Evolutionary conservation across 2,329 filamentous ascomycete species (phyloP).

Genomic region (Elsinoe perseae): DNA sequence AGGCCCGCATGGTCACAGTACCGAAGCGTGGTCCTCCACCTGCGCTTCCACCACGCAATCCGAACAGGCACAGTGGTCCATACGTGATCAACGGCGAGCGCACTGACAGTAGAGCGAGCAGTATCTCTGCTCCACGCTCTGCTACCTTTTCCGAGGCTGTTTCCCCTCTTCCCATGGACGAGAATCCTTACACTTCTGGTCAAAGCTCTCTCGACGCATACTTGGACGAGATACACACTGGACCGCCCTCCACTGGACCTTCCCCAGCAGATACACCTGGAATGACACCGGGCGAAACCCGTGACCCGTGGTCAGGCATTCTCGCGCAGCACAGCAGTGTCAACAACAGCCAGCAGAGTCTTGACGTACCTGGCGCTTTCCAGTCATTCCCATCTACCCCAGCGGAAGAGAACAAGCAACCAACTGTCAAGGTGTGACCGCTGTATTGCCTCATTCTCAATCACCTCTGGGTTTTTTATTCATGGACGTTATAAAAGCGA

Average conservation of each 20-base stretch:
- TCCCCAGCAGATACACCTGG: neutral
- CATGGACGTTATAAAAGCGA: constrained; percentile 2
- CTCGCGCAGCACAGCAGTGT: constrained; percentile 6
- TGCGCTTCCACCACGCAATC: constrained; percentile 68
- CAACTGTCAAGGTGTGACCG: neutral
- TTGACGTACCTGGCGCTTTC: constrained; percentile 29
- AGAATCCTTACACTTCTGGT: neutral
- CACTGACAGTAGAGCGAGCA: constrained; percentile 9
- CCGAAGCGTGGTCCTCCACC: constrained; percentile 73
- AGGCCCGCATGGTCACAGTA: constrained; percentile 76
- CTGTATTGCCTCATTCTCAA: neutral
- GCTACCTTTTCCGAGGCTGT: neutral
- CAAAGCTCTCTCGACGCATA: neutral
- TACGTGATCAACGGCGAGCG: constrained; percentile 29
- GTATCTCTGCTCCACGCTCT: constrained; percentile 13
- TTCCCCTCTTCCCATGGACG: neutral
- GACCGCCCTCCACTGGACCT: neutral
- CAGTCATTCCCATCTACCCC: constrained; percentile 22
- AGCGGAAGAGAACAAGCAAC: constrained; percentile 11
- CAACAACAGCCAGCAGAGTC: constrained; percentile 20
- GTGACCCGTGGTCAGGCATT: constrained; percentile 12
- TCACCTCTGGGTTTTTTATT: neutral
- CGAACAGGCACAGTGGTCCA: constrained; percentile 42
- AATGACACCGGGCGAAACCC: neutral
- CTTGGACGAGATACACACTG: neutral